Conservation (phyloP, 2,329 filamentous ascomycete genomes). For the Venturia aucupariae region DNA sequence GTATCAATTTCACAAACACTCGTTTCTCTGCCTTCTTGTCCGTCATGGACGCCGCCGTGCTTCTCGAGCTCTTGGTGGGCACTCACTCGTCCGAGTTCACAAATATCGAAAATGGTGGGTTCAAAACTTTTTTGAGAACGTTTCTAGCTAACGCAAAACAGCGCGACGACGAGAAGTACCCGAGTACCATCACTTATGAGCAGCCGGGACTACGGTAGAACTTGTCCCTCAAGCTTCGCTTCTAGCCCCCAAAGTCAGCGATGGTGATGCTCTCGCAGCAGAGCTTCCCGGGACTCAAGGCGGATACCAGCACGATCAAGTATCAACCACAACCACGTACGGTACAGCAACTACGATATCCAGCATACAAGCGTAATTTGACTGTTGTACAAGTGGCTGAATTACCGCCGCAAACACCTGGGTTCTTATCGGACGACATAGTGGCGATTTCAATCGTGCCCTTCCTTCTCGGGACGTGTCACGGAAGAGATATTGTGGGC, state of each 20-base stretch:
- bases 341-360: not conserved
- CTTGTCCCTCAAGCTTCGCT: not conserved
- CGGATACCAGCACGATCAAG: not conserved
- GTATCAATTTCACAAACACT: not conserved
- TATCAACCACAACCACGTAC: not conserved
- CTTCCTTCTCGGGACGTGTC: too few relatives aligned
- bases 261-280: not conserved
- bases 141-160: not conserved
- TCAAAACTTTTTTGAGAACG: not conserved
- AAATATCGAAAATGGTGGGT: not conserved
- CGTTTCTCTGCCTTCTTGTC: not conserved
- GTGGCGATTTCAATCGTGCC: not conserved
- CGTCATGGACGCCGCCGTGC: not conserved
- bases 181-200: not conserved
- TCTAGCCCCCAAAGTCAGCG: not conserved
- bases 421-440: not conserved
- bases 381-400: not conserved
- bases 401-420: too few relatives aligned
- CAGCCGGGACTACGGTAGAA: not conserved
- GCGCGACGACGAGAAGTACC: not conserved
- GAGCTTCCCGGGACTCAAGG: not conserved
- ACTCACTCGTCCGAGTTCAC: not conserved
- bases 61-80: not conserved
- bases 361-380: not conserved
- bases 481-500: too few relatives aligned